A percentile compares a stretch with the other conserved stretches of the same genome.
Conservation (phyloP, 2,329 filamentous ascomycete species). For the Paracorniculantispora psalliotae region DNA sequence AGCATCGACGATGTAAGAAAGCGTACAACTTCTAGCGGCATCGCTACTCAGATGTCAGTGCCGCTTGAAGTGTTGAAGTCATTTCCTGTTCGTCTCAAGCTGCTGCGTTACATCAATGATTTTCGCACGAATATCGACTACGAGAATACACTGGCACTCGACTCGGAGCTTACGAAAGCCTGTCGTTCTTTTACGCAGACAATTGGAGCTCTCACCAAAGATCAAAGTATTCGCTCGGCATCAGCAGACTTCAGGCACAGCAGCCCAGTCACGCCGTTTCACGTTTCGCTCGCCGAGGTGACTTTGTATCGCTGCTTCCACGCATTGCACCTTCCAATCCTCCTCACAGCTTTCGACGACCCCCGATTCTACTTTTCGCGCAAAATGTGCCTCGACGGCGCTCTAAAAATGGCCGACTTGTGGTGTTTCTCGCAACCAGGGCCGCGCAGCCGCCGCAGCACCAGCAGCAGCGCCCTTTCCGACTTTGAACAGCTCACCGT, state of each 20-base stretch:
- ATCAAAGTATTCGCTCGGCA: constrained; percentile 16
- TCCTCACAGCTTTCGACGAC: constrained; percentile 38
- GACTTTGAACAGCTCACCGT: constrained; percentile 35
- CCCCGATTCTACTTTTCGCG: constrained; percentile 49
- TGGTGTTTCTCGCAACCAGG: constrained; percentile 24
- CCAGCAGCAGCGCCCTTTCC: constrained; percentile 18
- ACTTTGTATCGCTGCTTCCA: constrained; percentile 45
- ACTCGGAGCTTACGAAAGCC: constrained; percentile 38
- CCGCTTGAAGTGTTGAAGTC: constrained; percentile 42
- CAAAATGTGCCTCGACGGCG: constrained; percentile 43
- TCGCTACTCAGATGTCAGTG: constrained; percentile 44
- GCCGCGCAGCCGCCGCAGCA: constrained; percentile 14
- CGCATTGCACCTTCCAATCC: constrained; percentile 49
- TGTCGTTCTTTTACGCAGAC: constrained; percentile 29
- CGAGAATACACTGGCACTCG: constrained; percentile 42
- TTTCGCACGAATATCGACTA: constrained; percentile 39
- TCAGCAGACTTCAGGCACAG: background rate
- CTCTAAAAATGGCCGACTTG: constrained; percentile 31
- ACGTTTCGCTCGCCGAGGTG: constrained; percentile 38
- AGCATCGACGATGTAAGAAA: constrained; percentile 24
- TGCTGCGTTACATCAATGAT: constrained; percentile 43
- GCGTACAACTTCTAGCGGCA: constrained; percentile 19
- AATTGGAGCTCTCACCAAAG: constrained; percentile 32
- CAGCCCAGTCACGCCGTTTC: constrained; percentile 31
- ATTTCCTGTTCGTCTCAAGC: constrained; percentile 37